Conservation (phyloP, 352 stramenopile genomes). For the Globisporangium spinosum region DNA sequence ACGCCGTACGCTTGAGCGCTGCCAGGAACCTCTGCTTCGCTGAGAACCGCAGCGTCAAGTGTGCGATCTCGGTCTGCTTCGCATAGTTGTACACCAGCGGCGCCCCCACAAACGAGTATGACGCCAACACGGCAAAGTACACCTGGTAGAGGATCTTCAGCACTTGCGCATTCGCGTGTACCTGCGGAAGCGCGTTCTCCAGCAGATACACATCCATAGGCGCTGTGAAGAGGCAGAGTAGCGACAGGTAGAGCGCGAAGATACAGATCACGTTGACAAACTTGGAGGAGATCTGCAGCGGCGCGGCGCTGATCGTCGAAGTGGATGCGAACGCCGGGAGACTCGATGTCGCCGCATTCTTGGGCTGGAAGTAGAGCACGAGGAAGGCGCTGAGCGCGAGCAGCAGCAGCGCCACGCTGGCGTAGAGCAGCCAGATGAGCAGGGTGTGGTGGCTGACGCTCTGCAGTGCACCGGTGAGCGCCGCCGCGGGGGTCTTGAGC, state of each 20-base stretch:
- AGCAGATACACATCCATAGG: conserved; percentile 79
- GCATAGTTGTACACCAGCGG: conserved; percentile 83
- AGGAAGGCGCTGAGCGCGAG: conserved; percentile 47
- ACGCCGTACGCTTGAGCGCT: conserved; percentile 67
- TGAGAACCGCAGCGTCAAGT: conserved; percentile 70
- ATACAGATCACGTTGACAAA: conserved; percentile 74
- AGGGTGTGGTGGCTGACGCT: conserved; percentile 32
- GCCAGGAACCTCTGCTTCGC: conserved; percentile 46
- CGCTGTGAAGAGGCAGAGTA: conserved; percentile 76
- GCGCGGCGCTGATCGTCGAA: conserved; percentile 52
- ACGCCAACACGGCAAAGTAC: conserved; percentile 56
- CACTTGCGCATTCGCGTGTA: conserved; percentile 48
- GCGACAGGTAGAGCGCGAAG: conserved; percentile 57
- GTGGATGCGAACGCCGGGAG: conserved; percentile 51
- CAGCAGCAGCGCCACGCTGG: conserved; percentile 51
- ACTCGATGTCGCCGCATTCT: conserved; percentile 41
- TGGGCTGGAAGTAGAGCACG: conserved; percentile 67
- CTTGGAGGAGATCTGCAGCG: conserved; percentile 59
- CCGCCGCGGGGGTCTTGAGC: conserved; percentile 10
- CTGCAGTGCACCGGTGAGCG: conserved; percentile 11
- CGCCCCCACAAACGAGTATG: conserved; percentile 67
- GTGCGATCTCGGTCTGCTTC: conserved; percentile 79
- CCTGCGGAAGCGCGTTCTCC: conserved; percentile 60
- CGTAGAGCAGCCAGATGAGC: conserved; percentile 65
- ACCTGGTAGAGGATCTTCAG: conserved; percentile 67